Conservation (phyloP, 2,329 filamentous ascomycete genomes). For the Alternaria sp. region DNA sequence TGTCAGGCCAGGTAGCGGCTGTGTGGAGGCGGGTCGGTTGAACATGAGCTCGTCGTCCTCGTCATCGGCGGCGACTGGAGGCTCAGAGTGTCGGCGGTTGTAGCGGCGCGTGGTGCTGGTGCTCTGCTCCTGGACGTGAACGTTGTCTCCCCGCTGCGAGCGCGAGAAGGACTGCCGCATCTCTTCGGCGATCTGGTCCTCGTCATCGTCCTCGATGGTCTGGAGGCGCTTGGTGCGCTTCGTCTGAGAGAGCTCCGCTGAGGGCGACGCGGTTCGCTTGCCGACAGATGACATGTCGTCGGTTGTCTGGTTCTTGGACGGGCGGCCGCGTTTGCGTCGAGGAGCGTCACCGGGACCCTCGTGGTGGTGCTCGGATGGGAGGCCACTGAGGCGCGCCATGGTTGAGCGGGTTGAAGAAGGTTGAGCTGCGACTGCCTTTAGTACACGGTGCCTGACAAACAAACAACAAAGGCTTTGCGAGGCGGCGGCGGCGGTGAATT, state of each 20-base stretch:
- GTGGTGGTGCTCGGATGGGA: constrained; percentile 48
- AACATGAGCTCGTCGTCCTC: constrained; percentile 27
- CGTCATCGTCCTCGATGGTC: constrained; percentile 39
- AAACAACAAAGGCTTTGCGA: background rate
- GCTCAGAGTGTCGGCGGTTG: constrained; percentile 48
- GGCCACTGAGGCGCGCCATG: constrained; percentile 48
- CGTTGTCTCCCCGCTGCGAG: constrained; percentile 30
- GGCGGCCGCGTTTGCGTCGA: constrained; percentile 43
- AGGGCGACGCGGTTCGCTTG: constrained; percentile 44
- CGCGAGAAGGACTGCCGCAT: constrained; percentile 40
- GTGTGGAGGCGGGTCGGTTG: constrained; percentile 32
- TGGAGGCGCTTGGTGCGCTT: constrained; percentile 47
- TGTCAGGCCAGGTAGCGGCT: constrained; percentile 41
- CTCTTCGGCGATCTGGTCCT: constrained; percentile 46
- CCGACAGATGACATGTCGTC: constrained; percentile 27
- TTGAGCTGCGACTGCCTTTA: background rate
- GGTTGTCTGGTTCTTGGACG: constrained; percentile 33
- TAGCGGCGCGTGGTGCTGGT: constrained; percentile 29
- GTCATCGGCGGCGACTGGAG: constrained; percentile 30
- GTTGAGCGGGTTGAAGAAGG: constrained; percentile 8
- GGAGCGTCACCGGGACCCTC: constrained; percentile 46
- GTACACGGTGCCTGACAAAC: background rate
- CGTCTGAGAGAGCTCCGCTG: constrained; percentile 32
- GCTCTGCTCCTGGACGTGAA: constrained; percentile 22
- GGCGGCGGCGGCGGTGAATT: constrained; percentile 7